These are phyloP conservation scores for Synchytrium microbalum DNA, from an alignment of 371 early-diverging fungal genomes.

Conservation along the genomic window DNA sequence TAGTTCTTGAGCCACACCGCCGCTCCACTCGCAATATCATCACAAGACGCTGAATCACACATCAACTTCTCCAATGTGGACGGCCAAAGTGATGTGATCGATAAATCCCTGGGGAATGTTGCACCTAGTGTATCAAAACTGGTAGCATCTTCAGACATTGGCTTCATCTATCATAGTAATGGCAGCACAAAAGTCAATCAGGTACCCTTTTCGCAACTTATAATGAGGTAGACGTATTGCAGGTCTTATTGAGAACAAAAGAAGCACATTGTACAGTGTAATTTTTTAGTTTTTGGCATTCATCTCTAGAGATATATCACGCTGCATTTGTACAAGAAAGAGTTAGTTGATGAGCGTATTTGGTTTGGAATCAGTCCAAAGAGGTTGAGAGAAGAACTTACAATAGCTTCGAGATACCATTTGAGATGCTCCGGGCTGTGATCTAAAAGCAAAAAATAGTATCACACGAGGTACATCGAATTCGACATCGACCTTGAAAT, in stretches of 20 bases:
- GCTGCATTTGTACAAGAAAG: constrained; percentile 1
- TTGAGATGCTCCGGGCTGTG: constrained; percentile 42
- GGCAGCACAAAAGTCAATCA: background rate
- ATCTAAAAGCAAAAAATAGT: constrained; percentile 14
- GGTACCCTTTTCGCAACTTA: background rate
- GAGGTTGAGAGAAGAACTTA: constrained; percentile 8
- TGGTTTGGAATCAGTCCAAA: background rate
- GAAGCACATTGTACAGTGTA: too few relatives aligned
- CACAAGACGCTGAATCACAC: background rate
- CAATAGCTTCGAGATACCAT: constrained; percentile 37
- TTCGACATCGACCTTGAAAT: background rate
- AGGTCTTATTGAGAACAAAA: too few relatives aligned
- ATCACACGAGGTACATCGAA: background rate
- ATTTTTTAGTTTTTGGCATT: too few relatives aligned
- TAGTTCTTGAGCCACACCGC: background rate
- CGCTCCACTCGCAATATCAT: background rate
- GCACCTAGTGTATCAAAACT: background rate
- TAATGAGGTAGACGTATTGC: too few relatives aligned
- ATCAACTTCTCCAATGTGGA: background rate
- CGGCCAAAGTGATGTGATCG: background rate
- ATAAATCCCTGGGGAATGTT: background rate
- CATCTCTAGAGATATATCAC: constrained; percentile 7
- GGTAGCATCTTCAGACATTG: background rate
- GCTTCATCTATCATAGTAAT: background rate
- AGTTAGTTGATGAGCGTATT: background rate